Conservation (phyloP, 768 basidiomycete genomes). For the Boletellus ananas region DNA sequence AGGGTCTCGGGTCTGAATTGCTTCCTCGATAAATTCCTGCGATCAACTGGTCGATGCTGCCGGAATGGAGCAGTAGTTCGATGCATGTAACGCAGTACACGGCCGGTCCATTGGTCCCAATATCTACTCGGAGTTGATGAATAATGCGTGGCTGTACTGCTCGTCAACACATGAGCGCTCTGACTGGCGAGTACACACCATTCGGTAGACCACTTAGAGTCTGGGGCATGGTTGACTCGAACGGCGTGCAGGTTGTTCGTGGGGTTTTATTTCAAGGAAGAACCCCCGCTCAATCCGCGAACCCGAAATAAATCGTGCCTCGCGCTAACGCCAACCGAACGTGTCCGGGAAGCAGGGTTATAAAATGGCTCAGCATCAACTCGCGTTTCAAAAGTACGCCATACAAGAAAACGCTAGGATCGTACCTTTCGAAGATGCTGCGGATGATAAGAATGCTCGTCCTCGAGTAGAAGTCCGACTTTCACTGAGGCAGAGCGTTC, state of each 20-base stretch:
- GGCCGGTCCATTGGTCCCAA: background rate
- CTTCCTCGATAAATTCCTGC: background rate
- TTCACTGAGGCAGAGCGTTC: too few species aligned
- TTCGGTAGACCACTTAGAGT: too few species aligned
- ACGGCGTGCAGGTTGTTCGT: background rate
- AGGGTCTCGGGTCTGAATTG: slow-evolving; percentile 9
- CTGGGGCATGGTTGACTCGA: background rate
- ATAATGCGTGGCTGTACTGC: background rate
- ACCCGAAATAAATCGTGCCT: background rate
- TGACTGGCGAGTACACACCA: background rate
- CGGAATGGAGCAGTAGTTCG: slow-evolving; percentile 9
- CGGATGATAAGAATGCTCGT: too few species aligned
- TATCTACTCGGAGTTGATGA: background rate
- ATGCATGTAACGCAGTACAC: background rate
- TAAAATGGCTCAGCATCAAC: too few species aligned
- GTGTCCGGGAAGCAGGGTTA: too few species aligned
- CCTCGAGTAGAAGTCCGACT: too few species aligned
- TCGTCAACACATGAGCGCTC: background rate
- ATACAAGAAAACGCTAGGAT: too few species aligned
- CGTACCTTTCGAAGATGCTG: too few species aligned
- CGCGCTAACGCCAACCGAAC: too few species aligned
- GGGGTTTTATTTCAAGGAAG: background rate
- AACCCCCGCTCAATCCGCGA: background rate
- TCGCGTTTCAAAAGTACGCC: too few species aligned
- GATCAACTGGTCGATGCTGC: background rate